A percentile compares a stretch with the other conserved stretches of the same genome.
Evolutionary conservation across 2,329 filamentous ascomycete genomes (phyloP).

Genomic region (Colletotrichum gigasporum): DNA sequence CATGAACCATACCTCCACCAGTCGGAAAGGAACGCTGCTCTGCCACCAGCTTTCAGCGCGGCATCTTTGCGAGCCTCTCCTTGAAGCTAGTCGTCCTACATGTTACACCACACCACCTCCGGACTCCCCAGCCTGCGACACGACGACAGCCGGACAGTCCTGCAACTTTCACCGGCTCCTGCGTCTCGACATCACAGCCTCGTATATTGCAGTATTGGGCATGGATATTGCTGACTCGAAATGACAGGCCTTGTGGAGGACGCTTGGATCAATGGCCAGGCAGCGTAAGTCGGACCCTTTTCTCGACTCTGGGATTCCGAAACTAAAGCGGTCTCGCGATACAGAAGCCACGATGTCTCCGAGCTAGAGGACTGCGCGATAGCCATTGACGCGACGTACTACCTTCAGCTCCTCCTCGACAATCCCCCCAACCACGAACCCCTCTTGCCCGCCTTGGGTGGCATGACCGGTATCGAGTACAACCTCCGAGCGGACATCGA

Average conservation of each 20-base stretch:
- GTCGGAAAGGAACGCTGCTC: background rate
- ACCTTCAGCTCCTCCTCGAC: slow-evolving; percentile 82
- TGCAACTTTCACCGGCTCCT: background rate
- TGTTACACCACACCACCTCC: slow-evolving; percentile 6
- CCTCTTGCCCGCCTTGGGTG: slow-evolving; percentile 88
- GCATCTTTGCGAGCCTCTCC: background rate
- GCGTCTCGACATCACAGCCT: background rate
- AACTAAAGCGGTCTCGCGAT: slow-evolving; percentile 8
- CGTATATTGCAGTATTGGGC: background rate
- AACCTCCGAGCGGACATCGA: slow-evolving; percentile 82
- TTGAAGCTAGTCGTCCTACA: background rate
- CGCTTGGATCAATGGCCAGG: slow-evolving; percentile 49
- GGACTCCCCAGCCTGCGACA: background rate
- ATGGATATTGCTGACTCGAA: slow-evolving; percentile 13
- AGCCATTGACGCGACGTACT: slow-evolving; percentile 90
- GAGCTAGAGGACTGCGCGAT: slow-evolving; percentile 79
- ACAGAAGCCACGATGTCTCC: slow-evolving; percentile 69
- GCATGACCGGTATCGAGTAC: slow-evolving; percentile 80
- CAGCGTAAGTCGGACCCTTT: slow-evolving; percentile 36
- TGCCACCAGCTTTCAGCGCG: background rate
- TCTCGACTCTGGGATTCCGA: background rate
- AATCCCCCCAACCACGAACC: slow-evolving; percentile 80
- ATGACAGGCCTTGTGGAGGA: slow-evolving; percentile 48
- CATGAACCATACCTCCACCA: background rate
- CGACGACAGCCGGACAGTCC: background rate